phyloP scores from a whole-genome alignment of 192 early-diverging fungal genomes.

The Geranomyces michiganensis region DNA sequence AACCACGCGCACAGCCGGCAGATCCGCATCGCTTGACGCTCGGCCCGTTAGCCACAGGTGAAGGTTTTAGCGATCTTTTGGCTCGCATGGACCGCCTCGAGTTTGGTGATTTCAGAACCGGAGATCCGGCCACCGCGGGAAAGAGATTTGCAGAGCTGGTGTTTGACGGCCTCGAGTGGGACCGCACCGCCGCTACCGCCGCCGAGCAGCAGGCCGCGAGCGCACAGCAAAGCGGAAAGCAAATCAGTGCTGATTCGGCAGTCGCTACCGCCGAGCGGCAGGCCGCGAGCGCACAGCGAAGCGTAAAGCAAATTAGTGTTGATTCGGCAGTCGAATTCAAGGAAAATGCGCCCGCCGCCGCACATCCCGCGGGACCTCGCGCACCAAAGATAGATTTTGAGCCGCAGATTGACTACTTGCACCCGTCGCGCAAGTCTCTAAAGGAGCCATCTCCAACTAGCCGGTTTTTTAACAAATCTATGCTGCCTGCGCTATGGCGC shows the following conservation, averaged over 20 bases:
- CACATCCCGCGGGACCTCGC: background rate
- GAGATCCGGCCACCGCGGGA: constrained; percentile 16
- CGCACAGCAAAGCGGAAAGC: too few relatives aligned
- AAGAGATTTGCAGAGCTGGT: constrained; percentile 27
- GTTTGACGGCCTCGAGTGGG: constrained; percentile 25
- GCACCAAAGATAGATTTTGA: constrained; percentile 2
- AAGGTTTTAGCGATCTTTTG: constrained; percentile 22
- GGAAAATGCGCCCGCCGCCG: too few relatives aligned
- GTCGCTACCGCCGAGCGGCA: too few relatives aligned
- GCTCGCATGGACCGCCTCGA: constrained; percentile 16
- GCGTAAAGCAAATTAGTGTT: too few relatives aligned
- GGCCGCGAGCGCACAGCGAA: too few relatives aligned
- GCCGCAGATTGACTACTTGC: background rate
- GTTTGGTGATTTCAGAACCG: background rate
- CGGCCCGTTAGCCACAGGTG: constrained; percentile 14
- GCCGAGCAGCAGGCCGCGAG: too few relatives aligned
- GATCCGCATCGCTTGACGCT: constrained; percentile 31
- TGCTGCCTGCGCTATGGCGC: background rate
- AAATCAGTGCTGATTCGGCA: too few relatives aligned
- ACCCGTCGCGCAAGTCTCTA: too few relatives aligned
- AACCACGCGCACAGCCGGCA: background rate
- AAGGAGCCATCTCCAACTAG: background rate
- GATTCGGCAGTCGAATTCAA: too few relatives aligned
- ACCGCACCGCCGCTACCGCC: background rate
- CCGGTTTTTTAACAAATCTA: background rate